These are phyloP conservation scores for Pseudonitzschia delicatissima DNA, from an alignment of 108 stramenopile species.

Conservation along the genomic window DNA sequence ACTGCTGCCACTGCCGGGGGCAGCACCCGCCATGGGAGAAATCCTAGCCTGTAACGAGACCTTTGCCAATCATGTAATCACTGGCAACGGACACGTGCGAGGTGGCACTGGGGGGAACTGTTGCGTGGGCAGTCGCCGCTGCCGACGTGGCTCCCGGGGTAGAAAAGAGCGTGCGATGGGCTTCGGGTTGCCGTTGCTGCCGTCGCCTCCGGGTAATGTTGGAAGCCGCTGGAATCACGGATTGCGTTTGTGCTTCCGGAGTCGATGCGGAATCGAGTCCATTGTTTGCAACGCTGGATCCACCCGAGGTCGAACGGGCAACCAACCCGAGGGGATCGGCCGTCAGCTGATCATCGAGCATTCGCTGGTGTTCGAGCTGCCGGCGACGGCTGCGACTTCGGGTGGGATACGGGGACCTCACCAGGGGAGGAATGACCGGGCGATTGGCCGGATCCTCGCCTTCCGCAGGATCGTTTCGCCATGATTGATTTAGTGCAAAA, in stretches of 20 bases:
- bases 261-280: no score
- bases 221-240: neutral
- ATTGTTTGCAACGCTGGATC: neutral
- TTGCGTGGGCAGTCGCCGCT: neutral
- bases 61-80: conserved; percentile 22
- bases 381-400: conserved; percentile 30
- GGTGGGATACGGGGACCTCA: conserved; percentile 34
- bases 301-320: neutral
- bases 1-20: neutral
- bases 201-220: neutral
- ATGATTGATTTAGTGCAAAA: no score
- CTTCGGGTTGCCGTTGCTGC: neutral
- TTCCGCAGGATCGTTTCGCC: neutral
- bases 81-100: conserved; percentile 1
- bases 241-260: neutral
- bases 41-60: conserved; percentile 29
- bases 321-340: neutral
- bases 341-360: neutral
- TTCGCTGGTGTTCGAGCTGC: conserved; percentile 7
- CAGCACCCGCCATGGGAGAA: conserved; percentile 14
- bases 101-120: neutral
- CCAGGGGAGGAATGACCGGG: conserved; percentile 1
- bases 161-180: neutral
- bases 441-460: neutral
- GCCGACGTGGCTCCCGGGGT: neutral